Evolutionary conservation across 371 early-diverging fungal species (phyloP).

Genomic region (Conidiobolus incongruus): DNA sequence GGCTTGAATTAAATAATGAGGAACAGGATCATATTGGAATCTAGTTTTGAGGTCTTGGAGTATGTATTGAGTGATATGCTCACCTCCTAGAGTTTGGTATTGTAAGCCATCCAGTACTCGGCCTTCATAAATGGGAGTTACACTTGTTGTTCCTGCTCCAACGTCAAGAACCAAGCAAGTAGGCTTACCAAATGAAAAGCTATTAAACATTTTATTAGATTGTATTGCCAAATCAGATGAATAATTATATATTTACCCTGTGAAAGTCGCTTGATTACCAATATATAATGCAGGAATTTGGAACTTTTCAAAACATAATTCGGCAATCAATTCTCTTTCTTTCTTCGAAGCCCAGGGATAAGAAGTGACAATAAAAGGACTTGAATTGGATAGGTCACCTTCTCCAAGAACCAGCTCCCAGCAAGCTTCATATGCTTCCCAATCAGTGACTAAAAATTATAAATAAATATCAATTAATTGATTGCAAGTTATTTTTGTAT

Average conservation of each 20-base stretch:
- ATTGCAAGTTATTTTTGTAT: background rate
- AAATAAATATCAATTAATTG: background rate
- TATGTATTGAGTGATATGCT: conserved; percentile 55
- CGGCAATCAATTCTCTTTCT: conserved; percentile 62
- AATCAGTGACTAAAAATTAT: conserved; percentile 47
- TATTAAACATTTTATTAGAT: conserved; percentile 8
- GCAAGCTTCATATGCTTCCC: conserved; percentile 76
- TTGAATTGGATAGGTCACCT: too few species aligned
- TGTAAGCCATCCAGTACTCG: conserved; percentile 65
- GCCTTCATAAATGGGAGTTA: conserved; percentile 87
- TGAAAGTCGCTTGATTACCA: conserved; percentile 69
- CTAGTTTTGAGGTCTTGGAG: conserved; percentile 29
- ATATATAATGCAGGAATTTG: conserved; percentile 79
- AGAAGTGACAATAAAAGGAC: conserved; percentile 72
- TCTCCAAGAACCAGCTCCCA: too few species aligned
- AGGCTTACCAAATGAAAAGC: conserved; percentile 71
- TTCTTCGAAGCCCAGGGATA: conserved; percentile 73
- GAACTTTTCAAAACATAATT: conserved; percentile 85
- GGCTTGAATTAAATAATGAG: conserved; percentile 64
- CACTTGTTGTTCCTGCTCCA: conserved; percentile 68
- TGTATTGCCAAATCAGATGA: background rate
- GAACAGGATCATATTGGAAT: conserved; percentile 39
- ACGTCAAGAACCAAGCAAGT: conserved; percentile 83
- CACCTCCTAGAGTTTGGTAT: conserved; percentile 59
- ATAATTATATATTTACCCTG: conserved; percentile 36